Evolutionary conservation across 805 yeast species (phyloP).

Genomic region (Saccharomycopsis vini): DNA sequence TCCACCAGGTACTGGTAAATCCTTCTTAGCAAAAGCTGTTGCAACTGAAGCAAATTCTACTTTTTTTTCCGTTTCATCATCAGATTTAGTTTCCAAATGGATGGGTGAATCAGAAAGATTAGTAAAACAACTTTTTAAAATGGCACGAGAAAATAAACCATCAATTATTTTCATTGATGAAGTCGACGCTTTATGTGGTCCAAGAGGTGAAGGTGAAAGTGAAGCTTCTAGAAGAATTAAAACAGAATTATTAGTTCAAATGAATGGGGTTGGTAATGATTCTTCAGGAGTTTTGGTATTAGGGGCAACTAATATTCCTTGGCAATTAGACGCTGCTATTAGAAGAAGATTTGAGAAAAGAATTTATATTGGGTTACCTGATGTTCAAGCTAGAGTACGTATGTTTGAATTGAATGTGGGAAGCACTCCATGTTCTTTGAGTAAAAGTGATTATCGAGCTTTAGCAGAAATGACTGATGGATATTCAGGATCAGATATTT

Average conservation of each 20-base stretch:
- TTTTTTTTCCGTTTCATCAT: slow-evolving; percentile 90
- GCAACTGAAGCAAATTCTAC: slow-evolving; percentile 98
- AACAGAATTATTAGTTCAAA: slow-evolving; percentile 91
- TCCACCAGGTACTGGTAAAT: slow-evolving; percentile 98
- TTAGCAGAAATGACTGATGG: slow-evolving; percentile 94
- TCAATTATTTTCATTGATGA: slow-evolving; percentile 95
- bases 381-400: slow-evolving; percentile 78
- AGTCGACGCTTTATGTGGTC: slow-evolving; percentile 96
- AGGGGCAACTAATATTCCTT: slow-evolving; percentile 97
- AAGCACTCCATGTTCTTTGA: slow-evolving; percentile 72
- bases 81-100: slow-evolving; percentile 96
- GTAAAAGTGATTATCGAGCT: slow-evolving; percentile 61
- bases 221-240: slow-evolving; percentile 95
- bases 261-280: slow-evolving; percentile 99
- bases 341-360: slow-evolving; percentile 94
- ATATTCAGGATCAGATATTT: slow-evolving; percentile 94
- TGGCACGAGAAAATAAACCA: slow-evolving; percentile 96
- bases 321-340: slow-evolving; percentile 97
- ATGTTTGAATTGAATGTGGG: slow-evolving; percentile 96
- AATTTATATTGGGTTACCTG: slow-evolving; percentile 92
- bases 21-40: slow-evolving; percentile 93
- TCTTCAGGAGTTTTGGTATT: slow-evolving; percentile 84
- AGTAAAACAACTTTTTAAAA: slow-evolving; percentile 85
- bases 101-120: slow-evolving; percentile 98
- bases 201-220: slow-evolving; percentile 95